phyloP scores from a whole-genome alignment of 1,284 basidiomycete species.

The Trichosporon inkin region DNA sequence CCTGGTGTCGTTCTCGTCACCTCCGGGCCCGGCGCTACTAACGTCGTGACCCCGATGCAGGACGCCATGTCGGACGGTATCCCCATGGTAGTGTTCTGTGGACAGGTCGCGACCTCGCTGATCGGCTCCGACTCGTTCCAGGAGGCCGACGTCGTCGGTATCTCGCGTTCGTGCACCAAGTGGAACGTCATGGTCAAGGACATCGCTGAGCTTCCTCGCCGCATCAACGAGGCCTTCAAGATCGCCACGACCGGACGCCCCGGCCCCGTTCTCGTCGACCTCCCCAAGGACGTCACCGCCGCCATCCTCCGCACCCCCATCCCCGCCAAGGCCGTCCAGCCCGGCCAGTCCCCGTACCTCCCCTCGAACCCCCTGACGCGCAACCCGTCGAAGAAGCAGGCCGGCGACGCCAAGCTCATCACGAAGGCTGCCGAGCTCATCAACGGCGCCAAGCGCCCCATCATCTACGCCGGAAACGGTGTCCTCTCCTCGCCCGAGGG shows the following conservation, averaged over 20 bases:
- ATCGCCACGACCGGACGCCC: constrained; percentile 95
- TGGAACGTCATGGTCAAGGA: constrained; percentile 99
- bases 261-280: constrained; percentile 93
- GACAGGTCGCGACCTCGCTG: constrained; percentile 95
- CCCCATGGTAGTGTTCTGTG: constrained; percentile 91
- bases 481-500: constrained; percentile 78
- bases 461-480: constrained; percentile 93
- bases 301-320: constrained; percentile 80
- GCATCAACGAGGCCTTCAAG: constrained; percentile 99
- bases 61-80: constrained; percentile 93
- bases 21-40: constrained; percentile 95
- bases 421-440: constrained; percentile 82
- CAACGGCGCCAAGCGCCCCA: constrained; percentile 81
- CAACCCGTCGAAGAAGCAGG: constrained; percentile 58
- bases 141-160: constrained; percentile 94
- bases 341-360: constrained; percentile 70
- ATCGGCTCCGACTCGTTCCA: constrained; percentile 98
- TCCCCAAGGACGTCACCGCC: constrained; percentile 97
- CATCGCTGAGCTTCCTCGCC: constrained; percentile 84
- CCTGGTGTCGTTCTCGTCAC: constrained; percentile 97
- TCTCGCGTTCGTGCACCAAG: constrained; percentile 94
- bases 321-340: constrained; percentile 81
- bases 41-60: constrained; percentile 96
- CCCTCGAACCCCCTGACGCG: constrained; percentile 60
- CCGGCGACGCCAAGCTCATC: constrained; percentile 66